Evolutionary conservation across 2,329 filamentous ascomycete genomes (phyloP), one percentile per base, ranked within the genome.

Genomic region (Penicillium italicum): DNA sequence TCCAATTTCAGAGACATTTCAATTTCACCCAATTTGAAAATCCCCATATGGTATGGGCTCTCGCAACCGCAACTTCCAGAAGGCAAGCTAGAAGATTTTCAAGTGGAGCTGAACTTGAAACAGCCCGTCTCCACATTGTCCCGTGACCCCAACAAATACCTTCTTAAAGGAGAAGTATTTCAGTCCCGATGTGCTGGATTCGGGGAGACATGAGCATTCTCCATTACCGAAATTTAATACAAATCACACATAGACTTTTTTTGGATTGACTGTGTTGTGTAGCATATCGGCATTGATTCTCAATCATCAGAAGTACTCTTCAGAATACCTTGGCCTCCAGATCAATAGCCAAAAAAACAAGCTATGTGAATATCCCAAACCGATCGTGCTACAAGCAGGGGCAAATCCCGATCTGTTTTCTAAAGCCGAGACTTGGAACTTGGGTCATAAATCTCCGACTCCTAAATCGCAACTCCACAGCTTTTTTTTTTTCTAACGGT

Each of bases 401-500:
- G 30, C 4, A 44, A 51, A 30, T 28, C 33, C 47, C 46, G 46
- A 55, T 54, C 38, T 42, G 38, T 43, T 44, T 44, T 24, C 20
- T 16, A 20, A 45, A 45, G 1, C 8, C 10, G 20, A 41, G 24
- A 8, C 31, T 33, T 36, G 33, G 34, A 37, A 18, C n/a, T 11
- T 36, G 5, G 33, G 26, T 31, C 31, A 44, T 42, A 55, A 51
- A 45, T 55, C 53, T 51, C 53, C 53, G 53, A 51, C 38, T 42
- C 20, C 22, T 11, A 41, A 41, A 41, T 38, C 24, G 4, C 8
- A 26, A 37, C 58, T 60, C 62, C 63, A 62, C 60, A 53, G 28
- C 20, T 53, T 56, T 24, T n/a, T 56, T 24, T n/a, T 14, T 57
- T 58, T 56, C 61, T 61, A 65, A 65, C 62, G 61, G 63, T 55